Percentiles rank a stretch among this genome's conserved stretches.
These are phyloP conservation scores for Colletotrichum falcatum DNA, from an alignment of 2,329 filamentous ascomycete genomes.

Conservation along the genomic window DNA sequence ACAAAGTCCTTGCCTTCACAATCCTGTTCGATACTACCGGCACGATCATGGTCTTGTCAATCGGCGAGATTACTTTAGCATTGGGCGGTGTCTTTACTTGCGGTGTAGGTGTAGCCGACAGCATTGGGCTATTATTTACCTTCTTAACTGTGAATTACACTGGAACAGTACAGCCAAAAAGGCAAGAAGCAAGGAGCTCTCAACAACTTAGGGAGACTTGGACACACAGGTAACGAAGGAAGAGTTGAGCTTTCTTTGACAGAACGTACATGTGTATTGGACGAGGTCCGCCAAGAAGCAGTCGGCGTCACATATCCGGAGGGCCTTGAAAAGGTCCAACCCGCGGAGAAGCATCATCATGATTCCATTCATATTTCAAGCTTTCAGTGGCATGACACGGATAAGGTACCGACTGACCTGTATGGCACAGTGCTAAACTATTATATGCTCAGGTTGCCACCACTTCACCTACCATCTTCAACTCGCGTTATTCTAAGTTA, in stretches of 20 bases:
- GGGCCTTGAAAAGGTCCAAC: constrained; percentile 55
- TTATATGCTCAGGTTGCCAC: constrained; percentile 14
- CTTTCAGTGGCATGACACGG: constrained; percentile 52
- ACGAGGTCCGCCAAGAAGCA: constrained; percentile 51
- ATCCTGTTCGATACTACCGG: constrained; percentile 48
- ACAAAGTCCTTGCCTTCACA: constrained; percentile 49
- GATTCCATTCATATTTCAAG: constrained; percentile 51
- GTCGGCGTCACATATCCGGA: constrained; percentile 54
- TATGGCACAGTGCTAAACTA: neutral
- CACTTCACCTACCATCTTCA: constrained; percentile 54
- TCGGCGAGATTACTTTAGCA: constrained; percentile 48
- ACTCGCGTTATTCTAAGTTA: constrained; percentile 53
- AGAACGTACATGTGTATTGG: constrained; percentile 49
- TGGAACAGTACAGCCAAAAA: constrained; percentile 44
- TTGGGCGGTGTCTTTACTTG: constrained; percentile 48
- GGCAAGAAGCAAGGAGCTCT: constrained; percentile 51
- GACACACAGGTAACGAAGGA: constrained; percentile 45
- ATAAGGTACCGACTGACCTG: neutral
- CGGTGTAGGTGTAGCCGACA: constrained; percentile 47
- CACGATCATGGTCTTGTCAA: constrained; percentile 48
- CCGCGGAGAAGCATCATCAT: constrained; percentile 56
- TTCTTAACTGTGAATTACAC: constrained; percentile 50
- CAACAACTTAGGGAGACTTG: constrained; percentile 50
- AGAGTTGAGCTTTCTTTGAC: constrained; percentile 48
- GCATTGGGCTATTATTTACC: constrained; percentile 48